Evolutionary conservation across 78 protist species (phyloP), one percentile per base, ranked within the genome.

Genomic region (Chrysochromulina tobinii): DNA sequence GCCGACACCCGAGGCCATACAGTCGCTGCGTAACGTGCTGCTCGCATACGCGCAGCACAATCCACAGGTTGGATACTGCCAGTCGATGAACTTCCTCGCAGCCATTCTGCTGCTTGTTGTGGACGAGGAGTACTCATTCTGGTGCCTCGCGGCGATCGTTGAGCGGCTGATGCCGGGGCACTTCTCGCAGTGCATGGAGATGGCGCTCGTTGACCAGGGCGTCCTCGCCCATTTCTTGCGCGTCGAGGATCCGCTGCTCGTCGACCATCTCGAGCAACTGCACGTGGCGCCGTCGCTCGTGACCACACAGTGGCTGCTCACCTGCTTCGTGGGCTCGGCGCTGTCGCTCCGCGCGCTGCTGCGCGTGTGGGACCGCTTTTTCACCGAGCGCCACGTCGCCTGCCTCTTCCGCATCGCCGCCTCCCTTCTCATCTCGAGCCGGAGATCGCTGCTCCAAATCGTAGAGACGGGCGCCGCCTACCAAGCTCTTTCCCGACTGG

Each of bases 31-130:
- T 12, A 54, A 54, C 61, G 64, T 79, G 2, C 87, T 79, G 59
- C 4, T 5, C 61, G 87, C 87, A 0, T 54, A 23, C 61, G 61
- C 87, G 64, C 64, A 59, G 64, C 50, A 53, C 64, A n/a, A 61
- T 54, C 67, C 90, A 0, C n/a, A n/a, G 25, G 96, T 97, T n/a
- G 96, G 97, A 21, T 97, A 97, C 92, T 97, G 98, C 89, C 98
- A 97, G 69, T 91, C 96, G 83, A 94, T 97, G 96, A 97, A 97
- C 83, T 96, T 95, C 81, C 58, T 97, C 11, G 97, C 81, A 9
- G 98, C 95, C 4, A 61, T 90, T 64, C 91, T 97, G 61, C 92
- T 97, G 61, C 61, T 96, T n/a, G 38, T 64, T 72, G 92, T 97
- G 95, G 91, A 92, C 87, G 98, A 97, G 83, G 96, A 96, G 81